Evolutionary conservation across 164 flowering plant genomes (phyloP).

Genomic region (Vitis rupestris): DNA sequence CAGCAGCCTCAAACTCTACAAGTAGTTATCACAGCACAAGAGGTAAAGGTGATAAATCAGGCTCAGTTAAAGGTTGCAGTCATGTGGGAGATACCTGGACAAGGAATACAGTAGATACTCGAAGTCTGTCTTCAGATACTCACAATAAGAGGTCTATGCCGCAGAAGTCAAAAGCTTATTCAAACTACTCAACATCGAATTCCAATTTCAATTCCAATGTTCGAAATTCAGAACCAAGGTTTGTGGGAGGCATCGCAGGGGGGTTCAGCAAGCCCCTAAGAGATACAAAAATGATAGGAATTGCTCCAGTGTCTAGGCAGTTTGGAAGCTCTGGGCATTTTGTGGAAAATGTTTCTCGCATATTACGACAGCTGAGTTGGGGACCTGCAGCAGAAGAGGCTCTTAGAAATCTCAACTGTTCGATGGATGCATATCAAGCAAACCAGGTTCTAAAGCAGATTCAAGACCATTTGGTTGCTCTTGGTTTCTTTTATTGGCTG

Average conservation of each 20-base stretch:
- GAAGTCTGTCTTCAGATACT: conserved; percentile 21
- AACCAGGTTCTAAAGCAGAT: conserved; percentile 88
- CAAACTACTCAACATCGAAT: conserved; percentile 26
- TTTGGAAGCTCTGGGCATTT: conserved; percentile 28
- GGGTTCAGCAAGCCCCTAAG: conserved; percentile 29
- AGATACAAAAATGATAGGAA: conserved; percentile 29
- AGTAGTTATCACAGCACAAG: conserved; percentile 27
- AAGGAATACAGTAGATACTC: conserved; percentile 30
- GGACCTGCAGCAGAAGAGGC: conserved; percentile 81
- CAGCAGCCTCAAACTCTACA: conserved; percentile 25
- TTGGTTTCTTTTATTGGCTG: conserved; percentile 87
- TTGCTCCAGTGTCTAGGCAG: conserved; percentile 32
- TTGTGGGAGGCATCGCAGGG: conserved; percentile 21
- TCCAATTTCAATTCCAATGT: conserved; percentile 25
- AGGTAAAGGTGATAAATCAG: conserved; percentile 30
- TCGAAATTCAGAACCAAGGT: conserved; percentile 31
- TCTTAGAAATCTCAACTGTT: conserved; percentile 50
- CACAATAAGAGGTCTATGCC: conserved; percentile 33
- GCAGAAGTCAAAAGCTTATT: conserved; percentile 36
- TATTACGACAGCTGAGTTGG: conserved; percentile 56
- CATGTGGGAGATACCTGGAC: conserved; percentile 23
- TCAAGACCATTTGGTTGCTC: conserved; percentile 75
- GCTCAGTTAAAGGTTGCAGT: conserved; percentile 23
- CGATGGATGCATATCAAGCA: conserved; percentile 81
- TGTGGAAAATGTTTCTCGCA: conserved; percentile 50